Percentiles rank a stretch among this genome's conserved stretches.
Evolutionary conservation across 2,329 filamentous ascomycete species (phyloP).

Genomic region (Cryphonectria radicalis): DNA sequence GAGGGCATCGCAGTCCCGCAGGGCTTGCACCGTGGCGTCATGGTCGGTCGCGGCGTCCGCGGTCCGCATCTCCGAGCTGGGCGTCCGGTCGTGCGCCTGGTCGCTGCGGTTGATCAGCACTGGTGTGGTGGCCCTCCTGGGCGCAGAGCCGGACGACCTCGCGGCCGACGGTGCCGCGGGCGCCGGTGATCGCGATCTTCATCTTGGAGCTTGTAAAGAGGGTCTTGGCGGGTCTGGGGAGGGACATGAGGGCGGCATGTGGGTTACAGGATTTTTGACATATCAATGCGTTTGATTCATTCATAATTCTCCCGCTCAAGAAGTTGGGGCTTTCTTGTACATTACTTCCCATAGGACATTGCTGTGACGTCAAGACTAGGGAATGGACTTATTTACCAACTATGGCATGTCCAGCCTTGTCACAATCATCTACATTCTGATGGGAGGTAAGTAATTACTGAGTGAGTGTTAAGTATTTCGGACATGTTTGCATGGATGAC

Average conservation of each 20-base stretch:
- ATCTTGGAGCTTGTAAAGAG: constrained; percentile 25
- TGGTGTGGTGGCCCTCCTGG: constrained; percentile 38
- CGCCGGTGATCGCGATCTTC: constrained; percentile 48
- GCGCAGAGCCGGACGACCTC: constrained; percentile 39
- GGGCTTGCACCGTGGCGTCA: constrained; percentile 34
- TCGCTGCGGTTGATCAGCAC: constrained; percentile 42
- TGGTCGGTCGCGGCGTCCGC: constrained; percentile 41
- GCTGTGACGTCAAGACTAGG: constrained; percentile 11
- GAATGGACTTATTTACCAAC: not conserved
- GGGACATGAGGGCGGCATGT: not conserved
- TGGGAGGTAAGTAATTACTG: not conserved
- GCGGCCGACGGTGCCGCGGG: constrained; percentile 40
- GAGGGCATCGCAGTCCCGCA: constrained; percentile 13
- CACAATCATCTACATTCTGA: not conserved
- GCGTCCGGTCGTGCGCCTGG: constrained; percentile 36
- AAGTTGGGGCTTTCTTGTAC: not conserved
- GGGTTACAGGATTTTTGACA: not conserved
- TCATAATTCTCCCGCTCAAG: not conserved
- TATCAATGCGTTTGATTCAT: not conserved
- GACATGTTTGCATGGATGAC: not conserved
- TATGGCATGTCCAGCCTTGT: not conserved
- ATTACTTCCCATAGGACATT: not conserved
- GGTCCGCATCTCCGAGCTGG: constrained; percentile 40
- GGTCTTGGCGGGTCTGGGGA: constrained; percentile 1
- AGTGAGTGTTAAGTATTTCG: not conserved